Base-by-base conservation (phyloP, 2,329 filamentous ascomycete species). In the Ophiocordyceps unilateralis region DNA sequence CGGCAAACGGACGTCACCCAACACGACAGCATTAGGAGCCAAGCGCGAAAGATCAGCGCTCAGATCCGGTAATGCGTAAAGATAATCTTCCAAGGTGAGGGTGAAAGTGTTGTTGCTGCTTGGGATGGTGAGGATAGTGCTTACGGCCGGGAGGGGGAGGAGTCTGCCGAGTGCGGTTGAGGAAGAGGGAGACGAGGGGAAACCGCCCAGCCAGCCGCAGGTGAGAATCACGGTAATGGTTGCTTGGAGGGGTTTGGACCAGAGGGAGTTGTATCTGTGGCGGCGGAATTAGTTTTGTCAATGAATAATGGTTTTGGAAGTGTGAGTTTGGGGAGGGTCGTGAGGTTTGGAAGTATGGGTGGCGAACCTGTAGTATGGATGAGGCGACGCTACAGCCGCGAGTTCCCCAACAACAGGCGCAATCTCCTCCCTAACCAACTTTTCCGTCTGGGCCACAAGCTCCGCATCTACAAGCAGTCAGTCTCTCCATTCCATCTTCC, bases 1-100 rank as follows among this genome's bases (percentile, higher is more conserved):
- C 17, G 91, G 91, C 46, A 91, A 75, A 45, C 76, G 70, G 54
- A 88, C 87, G 62, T 98, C 88, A 45, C 87, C 87, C 32, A 94
- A 69, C 1, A 89, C 60, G 59, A 98, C 91, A 5, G 85, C 82
- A 64, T 98, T 98, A 62, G 91, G 85, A 28, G 91, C 87, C 45
- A 98, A 76, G 37, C 89, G 85, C 46, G 83, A 74, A 54, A 98
- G 74, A 65, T 98, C 91, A 55, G 94, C 87, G 34, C 91, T 83
- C 46, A 96, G 75, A 46, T 80, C 77, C 45, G 91, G 89, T 46
- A 96, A 70, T 14, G 86, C 80, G 46, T 93, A 79, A 21, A 98
- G 78, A 62, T 98, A 98, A 64, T 98, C 91, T 63, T 98, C 91
- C 53, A 96, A 89, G 38, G 87, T 93, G 54, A 98, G 70, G 60